Evolutionary conservation across 2,329 filamentous ascomycete genomes (phyloP).

Genomic region (Incumbomyces lentus): DNA sequence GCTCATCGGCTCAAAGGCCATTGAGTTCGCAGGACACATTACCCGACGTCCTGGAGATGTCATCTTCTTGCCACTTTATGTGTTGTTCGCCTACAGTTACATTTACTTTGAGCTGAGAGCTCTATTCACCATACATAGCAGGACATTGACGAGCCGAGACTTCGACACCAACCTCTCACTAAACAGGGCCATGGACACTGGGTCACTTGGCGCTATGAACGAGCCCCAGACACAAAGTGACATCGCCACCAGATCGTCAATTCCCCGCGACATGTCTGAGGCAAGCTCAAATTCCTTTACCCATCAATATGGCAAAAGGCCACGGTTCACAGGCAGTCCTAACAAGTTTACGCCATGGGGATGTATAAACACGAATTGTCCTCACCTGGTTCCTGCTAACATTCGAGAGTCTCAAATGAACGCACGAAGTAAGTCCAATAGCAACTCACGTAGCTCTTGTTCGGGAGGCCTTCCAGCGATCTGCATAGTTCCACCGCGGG

Average conservation of each 20-base stretch:
- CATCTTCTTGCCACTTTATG: conserved; percentile 40
- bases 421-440: background rate
- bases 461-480: no score
- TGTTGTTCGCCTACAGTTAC: conserved; percentile 49
- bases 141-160: background rate
- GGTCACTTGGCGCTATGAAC: no score
- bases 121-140: conserved; percentile 42
- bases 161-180: no score
- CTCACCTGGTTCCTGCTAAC: conserved; percentile 1
- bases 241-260: background rate
- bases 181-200: no score
- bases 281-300: background rate
- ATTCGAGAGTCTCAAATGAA: background rate
- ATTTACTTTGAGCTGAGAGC: conserved; percentile 49
- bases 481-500: background rate
- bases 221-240: no score
- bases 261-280: background rate
- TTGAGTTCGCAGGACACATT: conserved; percentile 49
- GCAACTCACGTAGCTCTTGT: background rate
- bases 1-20: conserved; percentile 45
- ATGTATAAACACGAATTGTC: background rate
- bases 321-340: background rate
- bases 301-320: background rate
- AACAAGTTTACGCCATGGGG: conserved; percentile 1
- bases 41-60: conserved; percentile 40